These are phyloP conservation scores for Symbiotaphrina buchneri DNA, from an alignment of 495 filamentous ascomycete genomes.

Conservation along the genomic window DNA sequence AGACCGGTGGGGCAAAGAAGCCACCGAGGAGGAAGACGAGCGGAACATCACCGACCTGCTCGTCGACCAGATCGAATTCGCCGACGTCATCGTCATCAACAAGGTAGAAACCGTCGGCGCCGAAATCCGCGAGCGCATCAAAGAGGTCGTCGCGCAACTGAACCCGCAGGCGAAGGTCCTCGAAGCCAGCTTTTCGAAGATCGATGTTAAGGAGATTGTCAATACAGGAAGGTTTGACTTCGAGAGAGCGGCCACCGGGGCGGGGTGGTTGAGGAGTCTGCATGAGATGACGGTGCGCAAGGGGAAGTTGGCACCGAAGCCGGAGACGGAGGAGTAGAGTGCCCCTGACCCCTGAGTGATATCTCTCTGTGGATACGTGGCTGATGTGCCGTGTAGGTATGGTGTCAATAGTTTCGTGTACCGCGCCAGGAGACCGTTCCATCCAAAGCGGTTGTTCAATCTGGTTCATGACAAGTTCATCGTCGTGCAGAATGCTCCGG, in stretches of 20 bases:
- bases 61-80: conserved; percentile 40
- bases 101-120: conserved; percentile 23
- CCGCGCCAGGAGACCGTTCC: conserved; percentile 25
- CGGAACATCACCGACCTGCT: conserved; percentile 35
- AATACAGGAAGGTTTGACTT: conserved; percentile 24
- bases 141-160: conserved; percentile 19
- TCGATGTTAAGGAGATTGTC: conserved; percentile 26
- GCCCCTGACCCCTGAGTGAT: too few relatives aligned
- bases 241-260: conserved; percentile 18
- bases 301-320: conserved; percentile 22
- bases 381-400: conserved; percentile 13
- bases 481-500: conserved; percentile 21
- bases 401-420: conserved; percentile 34
- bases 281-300: conserved; percentile 25
- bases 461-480: conserved; percentile 32
- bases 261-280: conserved; percentile 24
- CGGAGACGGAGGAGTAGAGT: conserved; percentile 34
- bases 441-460: conserved; percentile 22
- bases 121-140: conserved; percentile 16
- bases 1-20: conserved; percentile 19
- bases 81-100: conserved; percentile 33
- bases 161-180: conserved; percentile 28
- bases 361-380: too few relatives aligned
- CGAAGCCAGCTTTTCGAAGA: conserved; percentile 18
- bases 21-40: conserved; percentile 30